These are phyloP conservation scores for Coemansia sp. DNA, from an alignment of 192 early-diverging fungal species.

Conservation along the genomic window DNA sequence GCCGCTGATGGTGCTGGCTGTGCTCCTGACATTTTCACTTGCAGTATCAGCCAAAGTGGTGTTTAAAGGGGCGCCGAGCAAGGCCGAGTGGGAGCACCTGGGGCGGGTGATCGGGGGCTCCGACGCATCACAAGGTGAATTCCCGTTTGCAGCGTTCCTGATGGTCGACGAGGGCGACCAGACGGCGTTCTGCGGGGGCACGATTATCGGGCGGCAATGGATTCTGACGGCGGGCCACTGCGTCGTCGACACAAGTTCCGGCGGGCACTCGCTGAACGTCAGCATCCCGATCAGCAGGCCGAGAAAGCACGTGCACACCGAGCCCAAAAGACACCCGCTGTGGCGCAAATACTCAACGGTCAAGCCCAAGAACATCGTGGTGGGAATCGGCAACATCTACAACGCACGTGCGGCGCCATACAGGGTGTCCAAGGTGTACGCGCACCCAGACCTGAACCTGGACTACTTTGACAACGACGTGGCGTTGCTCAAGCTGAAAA, in stretches of 20 bases:
- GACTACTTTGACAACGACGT: conserved; percentile 54
- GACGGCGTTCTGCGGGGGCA: conserved; percentile 46
- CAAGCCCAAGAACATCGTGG: conserved; percentile 22
- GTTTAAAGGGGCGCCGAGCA: conserved; percentile 5
- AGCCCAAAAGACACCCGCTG: no score
- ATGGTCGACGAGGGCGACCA: conserved; percentile 37
- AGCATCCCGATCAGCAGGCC: conserved; percentile 7
- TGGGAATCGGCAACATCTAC: conserved; percentile 34
- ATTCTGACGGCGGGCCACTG: conserved; percentile 55
- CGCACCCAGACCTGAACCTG: conserved; percentile 36
- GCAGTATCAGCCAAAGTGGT: conserved; percentile 1
- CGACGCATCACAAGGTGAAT: conserved; percentile 18
- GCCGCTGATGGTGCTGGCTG: neutral
- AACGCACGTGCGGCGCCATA: conserved; percentile 2
- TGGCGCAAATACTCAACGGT: conserved; percentile 17
- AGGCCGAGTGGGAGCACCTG: conserved; percentile 11
- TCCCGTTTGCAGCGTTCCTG: conserved; percentile 48
- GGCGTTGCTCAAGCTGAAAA: conserved; percentile 47
- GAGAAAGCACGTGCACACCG: neutral
- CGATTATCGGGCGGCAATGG: conserved; percentile 39
- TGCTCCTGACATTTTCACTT: neutral
- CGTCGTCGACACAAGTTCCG: conserved; percentile 23
- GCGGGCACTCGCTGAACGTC: conserved; percentile 22
- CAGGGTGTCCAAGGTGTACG: conserved; percentile 31
- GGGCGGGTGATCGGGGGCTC: conserved; percentile 52